phyloP scores from a whole-genome alignment of 345 rosid genomes.

The Moricandia arvensis region DNA sequence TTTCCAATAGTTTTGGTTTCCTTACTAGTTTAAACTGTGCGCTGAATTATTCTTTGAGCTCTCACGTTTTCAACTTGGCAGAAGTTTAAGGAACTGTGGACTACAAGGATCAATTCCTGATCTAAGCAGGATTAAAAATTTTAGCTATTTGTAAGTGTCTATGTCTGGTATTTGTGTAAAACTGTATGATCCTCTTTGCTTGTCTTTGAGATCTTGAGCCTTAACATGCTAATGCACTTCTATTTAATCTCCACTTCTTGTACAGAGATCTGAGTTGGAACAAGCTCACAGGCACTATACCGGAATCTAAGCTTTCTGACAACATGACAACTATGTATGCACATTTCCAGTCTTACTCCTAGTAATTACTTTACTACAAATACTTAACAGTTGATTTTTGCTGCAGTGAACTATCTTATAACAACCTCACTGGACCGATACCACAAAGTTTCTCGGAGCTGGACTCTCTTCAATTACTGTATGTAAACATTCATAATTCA shows the following conservation, averaged over 20 bases:
- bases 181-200: slow-evolving; percentile 13
- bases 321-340: slow-evolving; percentile 68
- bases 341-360: not conserved
- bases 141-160: slow-evolving; percentile 61
- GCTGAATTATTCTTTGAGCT: not conserved
- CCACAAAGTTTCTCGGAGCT: slow-evolving; percentile 60
- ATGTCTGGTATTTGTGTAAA: not conserved
- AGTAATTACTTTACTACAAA: not conserved
- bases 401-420: slow-evolving; percentile 70
- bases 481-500: slow-evolving; percentile 38
- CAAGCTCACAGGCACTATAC: slow-evolving; percentile 59
- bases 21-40: not conserved
- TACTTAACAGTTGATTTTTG: not conserved
- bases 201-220: not conserved
- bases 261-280: slow-evolving; percentile 79
- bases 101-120: slow-evolving; percentile 74
- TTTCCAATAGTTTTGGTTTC: not conserved
- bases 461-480: slow-evolving; percentile 66
- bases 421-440: slow-evolving; percentile 65
- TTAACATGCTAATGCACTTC: not conserved
- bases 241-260: not conserved
- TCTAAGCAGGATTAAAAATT: slow-evolving; percentile 51
- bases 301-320: slow-evolving; percentile 58
- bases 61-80: slow-evolving; percentile 39
- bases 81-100: slow-evolving; percentile 87